Evolutionary conservation across 2,329 filamentous ascomycete genomes (phyloP), one percentile per base, ranked within the genome.

Genomic region (Verticillium isaacii): DNA sequence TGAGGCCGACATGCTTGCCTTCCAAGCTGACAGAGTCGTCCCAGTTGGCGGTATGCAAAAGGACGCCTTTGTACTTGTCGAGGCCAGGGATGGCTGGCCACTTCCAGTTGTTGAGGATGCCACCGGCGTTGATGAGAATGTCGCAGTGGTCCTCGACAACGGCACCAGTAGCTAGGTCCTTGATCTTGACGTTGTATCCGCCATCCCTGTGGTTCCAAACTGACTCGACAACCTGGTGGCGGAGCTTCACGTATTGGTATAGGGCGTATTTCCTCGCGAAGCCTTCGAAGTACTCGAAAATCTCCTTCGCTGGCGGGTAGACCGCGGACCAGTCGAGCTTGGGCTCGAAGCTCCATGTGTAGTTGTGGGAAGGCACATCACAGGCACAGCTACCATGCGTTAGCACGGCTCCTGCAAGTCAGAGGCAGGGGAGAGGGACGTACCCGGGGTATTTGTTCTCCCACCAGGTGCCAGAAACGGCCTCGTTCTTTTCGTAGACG

Each of bases 241-340:
- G 62, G 3, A 67, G 59, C 56, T 66, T 66, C 59, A 73, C 65
- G 65, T 74, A 80, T 59, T 72, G 68, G 39, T 70, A 64, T 11
- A 79, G 68, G 3, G 66, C 67, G 64, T 79, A 76, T 61, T 77
- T 80, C 19, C 65, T 65, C 3, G 74, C 74, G 61, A 83, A 72
- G 9, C 68, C 66, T 56, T 77, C 72, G 32, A 88, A 77, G 63
- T 88, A 82, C 2, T 69, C 63, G 34, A 72, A 74, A 32, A 81
- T 80, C 66, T 81, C 78, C 45, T 69, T 69, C 1, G 75, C 74
- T 59, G 73, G 69, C 1, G 78, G 71, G 63, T 82, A 82, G 0
- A 77, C 72, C 3, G 73, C 73, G n/a, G 80, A 78, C 85, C 86
- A 89, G 55, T 80, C 77, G 9, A 79, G 80, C 68, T 88, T 88